A percentile compares a stretch with the other conserved stretches of the same genome.
Evolutionary conservation across 176 grass and related monocot genomes (phyloP).

Genomic region (Tuctoria greenei): DNA sequence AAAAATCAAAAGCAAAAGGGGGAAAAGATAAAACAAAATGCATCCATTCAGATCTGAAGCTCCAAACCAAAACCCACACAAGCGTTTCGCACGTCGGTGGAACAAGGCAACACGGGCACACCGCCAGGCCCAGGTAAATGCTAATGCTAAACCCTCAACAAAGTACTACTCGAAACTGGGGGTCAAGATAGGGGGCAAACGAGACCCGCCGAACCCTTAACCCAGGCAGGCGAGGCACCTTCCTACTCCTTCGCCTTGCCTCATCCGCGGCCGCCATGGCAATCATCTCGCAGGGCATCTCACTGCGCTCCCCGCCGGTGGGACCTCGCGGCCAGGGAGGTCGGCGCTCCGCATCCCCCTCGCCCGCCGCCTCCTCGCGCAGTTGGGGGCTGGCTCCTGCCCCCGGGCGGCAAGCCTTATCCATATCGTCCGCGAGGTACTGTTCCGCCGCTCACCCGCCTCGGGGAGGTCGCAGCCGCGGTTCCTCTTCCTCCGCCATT

Average conservation of each 20-base stretch:
- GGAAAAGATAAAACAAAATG: background rate
- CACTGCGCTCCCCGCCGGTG: slow-evolving; percentile 33
- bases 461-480: slow-evolving; percentile 12
- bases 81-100: background rate
- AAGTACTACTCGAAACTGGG: slow-evolving; percentile 31
- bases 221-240: background rate
- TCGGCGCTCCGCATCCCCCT: slow-evolving; percentile 23
- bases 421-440: slow-evolving; percentile 31
- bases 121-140: slow-evolving; percentile 27
- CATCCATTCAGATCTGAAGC: background rate
- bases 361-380: slow-evolving; percentile 9
- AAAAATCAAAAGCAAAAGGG: background rate
- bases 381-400: background rate
- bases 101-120: background rate
- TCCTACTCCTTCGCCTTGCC: background rate
- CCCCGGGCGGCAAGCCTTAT: slow-evolving; percentile 22
- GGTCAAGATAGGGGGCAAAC: slow-evolving; percentile 8
- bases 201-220: slow-evolving; percentile 34
- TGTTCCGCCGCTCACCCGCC: slow-evolving; percentile 30
- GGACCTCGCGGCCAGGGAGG: slow-evolving; percentile 19
- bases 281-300: slow-evolving; percentile 52
- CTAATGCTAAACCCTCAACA: slow-evolving; percentile 49
- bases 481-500: slow-evolving; percentile 18
- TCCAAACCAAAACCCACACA: background rate
- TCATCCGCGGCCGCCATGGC: slow-evolving; percentile 43